Base-by-base conservation (phyloP, 176 grass and related monocot genomes). In the Melocanna baccifera region DNA sequence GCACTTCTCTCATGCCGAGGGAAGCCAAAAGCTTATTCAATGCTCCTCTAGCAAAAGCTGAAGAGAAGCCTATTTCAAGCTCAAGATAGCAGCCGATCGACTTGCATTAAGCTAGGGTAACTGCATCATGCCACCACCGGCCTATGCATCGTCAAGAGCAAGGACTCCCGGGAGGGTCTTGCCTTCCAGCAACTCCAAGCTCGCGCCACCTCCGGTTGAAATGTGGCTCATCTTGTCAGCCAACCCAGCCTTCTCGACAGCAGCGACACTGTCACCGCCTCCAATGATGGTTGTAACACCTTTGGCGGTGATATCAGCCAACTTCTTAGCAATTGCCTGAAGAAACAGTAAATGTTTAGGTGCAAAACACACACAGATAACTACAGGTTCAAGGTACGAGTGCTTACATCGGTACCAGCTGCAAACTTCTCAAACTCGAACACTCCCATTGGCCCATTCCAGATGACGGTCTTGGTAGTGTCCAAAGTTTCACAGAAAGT, bases 201-300 rank as follows among this genome's bases (percentile, higher is more conserved):
- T 97, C 5, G 94, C 91, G 8, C 94, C 94, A 22, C 94, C 94
- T 1, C 94, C 94, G 0, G 89, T 97, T 1, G 94, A 97, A 67
- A 97, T 97, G 82, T 97, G 94, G 91, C 91, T 97, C 94, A 97
- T 97, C 71, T 97, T 97, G 61, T 89, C 76, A 0, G 87, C 87
- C 23, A 97, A 46, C 3, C 94, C 94, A 0, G 82, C 91, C 65
- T 97, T 97, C 91, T 97, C 94, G 0, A 97, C 94, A 19, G 91
- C 94, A 65, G 94, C 89, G 6, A 97, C 94, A 13, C 91, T 94
- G 61, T 97, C 94, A 14, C 94, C 94, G 2, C 91, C 94, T 48
- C 94, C 94, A 18, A 53, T 53, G 51, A 53, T 53, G 3, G 51
- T 53, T 53, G 51, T 53, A 20, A 53, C 51, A 0, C 51, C 51